These are phyloP conservation scores for Trichosporon coremiiforme DNA, from an alignment of 1,284 basidiomycete species.

Conservation along the genomic window DNA sequence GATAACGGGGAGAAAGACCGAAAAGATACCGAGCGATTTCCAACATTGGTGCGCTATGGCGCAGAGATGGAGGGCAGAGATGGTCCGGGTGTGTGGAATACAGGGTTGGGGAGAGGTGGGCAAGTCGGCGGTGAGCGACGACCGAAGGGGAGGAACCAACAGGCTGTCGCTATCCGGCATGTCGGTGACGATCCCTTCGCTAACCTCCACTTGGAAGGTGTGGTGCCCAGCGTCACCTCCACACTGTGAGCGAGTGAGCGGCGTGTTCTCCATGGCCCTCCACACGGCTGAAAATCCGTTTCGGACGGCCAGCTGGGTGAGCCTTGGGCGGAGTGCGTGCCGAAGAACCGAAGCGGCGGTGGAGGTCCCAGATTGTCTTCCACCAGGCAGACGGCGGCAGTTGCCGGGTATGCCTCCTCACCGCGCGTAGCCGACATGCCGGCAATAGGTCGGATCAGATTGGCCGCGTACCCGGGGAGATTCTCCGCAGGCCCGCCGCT, in stretches of 20 bases:
- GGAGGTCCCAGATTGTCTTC: neutral
- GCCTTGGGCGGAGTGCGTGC: neutral
- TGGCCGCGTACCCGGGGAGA: neutral
- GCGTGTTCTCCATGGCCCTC: neutral
- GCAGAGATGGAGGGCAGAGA: neutral
- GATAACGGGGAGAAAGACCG: slow-evolving; percentile 2
- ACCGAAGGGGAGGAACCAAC: neutral
- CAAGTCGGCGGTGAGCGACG: neutral
- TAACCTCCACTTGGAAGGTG: neutral
- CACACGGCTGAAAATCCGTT: neutral
- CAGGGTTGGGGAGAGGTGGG: neutral
- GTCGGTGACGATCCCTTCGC: neutral
- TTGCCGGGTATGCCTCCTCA: neutral
- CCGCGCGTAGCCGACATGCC: slow-evolving; percentile 15
- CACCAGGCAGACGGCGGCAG: neutral
- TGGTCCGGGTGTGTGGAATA: slow-evolving; percentile 6
- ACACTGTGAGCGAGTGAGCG: neutral
- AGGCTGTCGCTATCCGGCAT: neutral
- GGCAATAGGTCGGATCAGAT: slow-evolving; percentile 17
- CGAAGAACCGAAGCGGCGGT: neutral
- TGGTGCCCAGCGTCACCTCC: neutral
- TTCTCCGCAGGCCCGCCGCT: neutral
- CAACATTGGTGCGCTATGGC: neutral
- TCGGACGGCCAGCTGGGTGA: neutral
- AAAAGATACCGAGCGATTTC: slow-evolving; percentile 1